Evolutionary conservation across 2,329 filamentous ascomycete genomes (phyloP).

Genomic region (Colletotrichum higginsianum): DNA sequence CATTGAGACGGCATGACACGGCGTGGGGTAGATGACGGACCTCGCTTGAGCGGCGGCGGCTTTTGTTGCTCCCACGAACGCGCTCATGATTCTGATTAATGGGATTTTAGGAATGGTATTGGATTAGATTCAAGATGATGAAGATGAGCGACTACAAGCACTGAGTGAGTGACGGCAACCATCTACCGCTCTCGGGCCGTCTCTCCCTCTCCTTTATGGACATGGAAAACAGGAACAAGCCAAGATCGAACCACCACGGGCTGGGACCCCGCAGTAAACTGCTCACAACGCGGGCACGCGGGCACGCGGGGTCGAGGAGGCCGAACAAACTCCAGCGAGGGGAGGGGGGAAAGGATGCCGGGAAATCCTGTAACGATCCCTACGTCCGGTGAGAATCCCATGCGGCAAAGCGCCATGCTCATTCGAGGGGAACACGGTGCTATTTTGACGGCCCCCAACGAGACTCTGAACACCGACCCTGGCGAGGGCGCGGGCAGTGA

Average conservation of each 20-base stretch:
- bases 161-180: neutral
- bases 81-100: slow-evolving; percentile 19
- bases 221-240: neutral
- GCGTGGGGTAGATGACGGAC: neutral
- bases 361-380: slow-evolving; percentile 5
- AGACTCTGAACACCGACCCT: neutral
- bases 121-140: too few species aligned
- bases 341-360: too few species aligned
- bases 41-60: slow-evolving; percentile 25
- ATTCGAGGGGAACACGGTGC: neutral
- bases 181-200: neutral
- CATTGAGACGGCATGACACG: neutral
- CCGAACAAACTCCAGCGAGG: neutral
- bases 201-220: neutral
- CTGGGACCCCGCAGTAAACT: slow-evolving; percentile 9
- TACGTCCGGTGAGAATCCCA: neutral
- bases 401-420: neutral
- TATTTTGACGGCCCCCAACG: neutral
- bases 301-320: slow-evolving; percentile 13
- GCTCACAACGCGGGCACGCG: slow-evolving; percentile 9
- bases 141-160: too few species aligned
- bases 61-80: slow-evolving; percentile 28
- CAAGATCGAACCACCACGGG: slow-evolving; percentile 1
- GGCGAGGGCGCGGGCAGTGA: neutral
- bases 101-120: too few species aligned